phyloP scores from a whole-genome alignment of 208 protist genomes.

The Leishmania major region DNA sequence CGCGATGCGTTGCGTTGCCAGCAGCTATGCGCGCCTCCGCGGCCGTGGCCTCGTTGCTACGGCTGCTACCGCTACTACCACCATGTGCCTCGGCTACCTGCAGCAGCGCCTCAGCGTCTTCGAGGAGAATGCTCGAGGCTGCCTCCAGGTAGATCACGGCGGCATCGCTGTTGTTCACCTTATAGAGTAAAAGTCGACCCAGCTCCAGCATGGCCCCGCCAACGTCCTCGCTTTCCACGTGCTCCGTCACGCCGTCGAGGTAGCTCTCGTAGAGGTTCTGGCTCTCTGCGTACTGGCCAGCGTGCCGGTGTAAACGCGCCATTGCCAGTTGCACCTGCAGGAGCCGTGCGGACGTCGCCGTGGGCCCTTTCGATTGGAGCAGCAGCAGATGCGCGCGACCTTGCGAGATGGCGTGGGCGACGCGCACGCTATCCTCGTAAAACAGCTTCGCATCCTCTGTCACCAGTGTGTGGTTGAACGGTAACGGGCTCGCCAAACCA shows the following conservation, averaged over 20 bases:
- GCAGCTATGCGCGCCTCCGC: conserved; percentile 11
- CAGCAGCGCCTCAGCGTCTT: conserved; percentile 53
- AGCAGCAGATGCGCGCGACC: conserved; percentile 47
- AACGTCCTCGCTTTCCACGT: conserved; percentile 46
- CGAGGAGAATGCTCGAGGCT: conserved; percentile 51
- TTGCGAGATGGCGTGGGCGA: conserved; percentile 57
- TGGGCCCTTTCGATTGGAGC: conserved; percentile 40
- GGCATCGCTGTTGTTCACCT: conserved; percentile 20
- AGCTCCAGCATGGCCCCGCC: conserved; percentile 71
- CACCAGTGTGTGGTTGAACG: conserved; percentile 47
- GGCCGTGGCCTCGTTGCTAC: not conserved
- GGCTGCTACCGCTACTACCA: not conserved
- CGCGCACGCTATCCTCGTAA: conserved; percentile 33
- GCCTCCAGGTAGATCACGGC: conserved; percentile 69
- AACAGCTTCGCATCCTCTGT: conserved; percentile 66
- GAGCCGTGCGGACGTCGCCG: conserved; percentile 21
- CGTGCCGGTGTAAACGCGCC: conserved; percentile 61
- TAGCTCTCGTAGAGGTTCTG: conserved; percentile 63
- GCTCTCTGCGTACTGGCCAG: conserved; percentile 44
- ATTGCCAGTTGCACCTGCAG: conserved; percentile 47
- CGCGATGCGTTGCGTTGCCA: conserved; percentile 41
- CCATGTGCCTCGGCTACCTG: not conserved
- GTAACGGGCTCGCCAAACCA: conserved; percentile 34
- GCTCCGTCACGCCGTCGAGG: conserved; percentile 52
- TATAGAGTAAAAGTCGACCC: conserved; percentile 61